Evolutionary conservation across 805 yeast species (phyloP), one percentile per base, ranked within the genome.

Genomic region (Maudiozyma barnettii): DNA sequence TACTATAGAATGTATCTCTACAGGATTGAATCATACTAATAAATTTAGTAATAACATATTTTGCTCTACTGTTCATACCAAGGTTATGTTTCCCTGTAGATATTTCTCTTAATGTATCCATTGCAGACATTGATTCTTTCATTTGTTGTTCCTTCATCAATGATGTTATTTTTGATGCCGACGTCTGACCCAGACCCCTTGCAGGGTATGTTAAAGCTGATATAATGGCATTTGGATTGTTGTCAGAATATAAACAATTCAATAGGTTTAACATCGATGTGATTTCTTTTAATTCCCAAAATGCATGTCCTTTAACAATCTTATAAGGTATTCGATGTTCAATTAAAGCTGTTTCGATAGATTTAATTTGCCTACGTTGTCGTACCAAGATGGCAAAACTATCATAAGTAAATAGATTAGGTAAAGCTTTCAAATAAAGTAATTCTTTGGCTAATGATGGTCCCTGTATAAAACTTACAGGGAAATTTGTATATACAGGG

Each of bases 281-380:
- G 14, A 87, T 80, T 56, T 86, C 95, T 47, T 76, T 77, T 38
- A 82, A 64, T 38, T 84, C 87, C 91, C 95, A 86, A 56, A 88
- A 85, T 1, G 88, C 81, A 40, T 71, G 71, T 0, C 96, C 96
- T 45, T 82, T 81, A 0, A 84, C 71, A 49, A 89, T 74, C 8
- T 67, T 65, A 56, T 85, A 84, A 0, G 93, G 89, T 2, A 89
- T 73, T 4, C 75, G 68, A 2, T 64, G 61, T 43, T 66, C 71
- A 1, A 77, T 69, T 21, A 91, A 65, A 18, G 78, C 83, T 30
- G 73, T 74, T 58, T 89, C 96, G 8, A 89, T 67, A 4, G 65
- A 70, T 45, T 84, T 66, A 0, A 88, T 77, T 54, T 77, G 79
- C 51, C 70, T 73, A 9, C 82, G 73, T 0, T 87, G 71, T 39